Percentiles rank a stretch among this genome's conserved stretches.
Conservation (phyloP, 2,329 filamentous ascomycete genomes). For the Chaetomiaceae sp. region DNA sequence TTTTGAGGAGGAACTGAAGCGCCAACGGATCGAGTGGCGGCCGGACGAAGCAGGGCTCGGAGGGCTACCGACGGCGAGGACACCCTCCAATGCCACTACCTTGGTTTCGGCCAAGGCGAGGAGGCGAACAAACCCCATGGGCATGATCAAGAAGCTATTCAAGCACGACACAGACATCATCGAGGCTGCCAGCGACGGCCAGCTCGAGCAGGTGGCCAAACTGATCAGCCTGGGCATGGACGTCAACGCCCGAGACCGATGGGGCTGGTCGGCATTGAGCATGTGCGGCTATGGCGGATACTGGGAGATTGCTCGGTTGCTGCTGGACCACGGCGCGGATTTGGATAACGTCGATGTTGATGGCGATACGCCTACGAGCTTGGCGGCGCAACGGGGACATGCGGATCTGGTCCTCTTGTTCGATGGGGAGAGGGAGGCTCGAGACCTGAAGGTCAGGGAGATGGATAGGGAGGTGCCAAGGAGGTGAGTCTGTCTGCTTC, state of each 20-base stretch:
- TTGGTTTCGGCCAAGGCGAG: no score
- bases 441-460: no score
- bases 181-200: background rate
- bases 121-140: background rate
- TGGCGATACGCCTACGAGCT: background rate
- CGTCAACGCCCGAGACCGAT: background rate
- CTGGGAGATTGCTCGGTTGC: background rate
- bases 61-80: no score
- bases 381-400: background rate
- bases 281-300: no score
- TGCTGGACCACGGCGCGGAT: background rate
- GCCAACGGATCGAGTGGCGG: background rate
- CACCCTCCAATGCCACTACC: no score
- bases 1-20: background rate
- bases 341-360: background rate
- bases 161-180: background rate
- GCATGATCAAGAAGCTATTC: background rate
- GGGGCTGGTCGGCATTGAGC: background rate
- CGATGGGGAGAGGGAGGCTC: background rate
- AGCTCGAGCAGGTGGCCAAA: background rate
- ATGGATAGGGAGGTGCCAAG: no score
- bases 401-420: background rate
- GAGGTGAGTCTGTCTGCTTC: no score
- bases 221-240: background rate
- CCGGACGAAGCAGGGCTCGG: no score